Conservation (phyloP, 176 grass and related monocot species). For the Triticum turgidum region DNA sequence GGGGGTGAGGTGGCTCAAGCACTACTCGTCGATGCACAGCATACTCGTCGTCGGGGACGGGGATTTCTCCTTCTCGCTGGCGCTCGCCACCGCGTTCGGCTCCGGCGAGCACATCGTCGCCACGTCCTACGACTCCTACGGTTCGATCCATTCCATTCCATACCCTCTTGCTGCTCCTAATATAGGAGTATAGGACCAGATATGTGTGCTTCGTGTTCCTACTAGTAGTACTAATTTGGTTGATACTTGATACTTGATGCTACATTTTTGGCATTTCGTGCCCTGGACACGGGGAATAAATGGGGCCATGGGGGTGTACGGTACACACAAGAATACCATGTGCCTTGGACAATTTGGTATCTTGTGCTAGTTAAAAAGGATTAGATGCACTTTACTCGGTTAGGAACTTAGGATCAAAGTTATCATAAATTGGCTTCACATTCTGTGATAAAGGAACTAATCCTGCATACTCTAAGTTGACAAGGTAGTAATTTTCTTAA, state of each 20-base stretch:
- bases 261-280: not conserved
- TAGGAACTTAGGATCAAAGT: not conserved
- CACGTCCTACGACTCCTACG: conserved; percentile 50
- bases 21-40: conserved; percentile 40
- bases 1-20: conserved; percentile 40
- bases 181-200: not conserved
- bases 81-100: conserved; percentile 54
- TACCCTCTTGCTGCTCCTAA: not conserved
- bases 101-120: conserved; percentile 57
- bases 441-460: not conserved
- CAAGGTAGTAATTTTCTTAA: not conserved
- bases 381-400: not conserved
- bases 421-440: not conserved
- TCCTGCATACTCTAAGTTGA: not conserved
- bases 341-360: not conserved
- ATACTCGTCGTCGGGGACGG: conserved; percentile 63
- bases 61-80: conserved; percentile 56
- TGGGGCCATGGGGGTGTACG: not conserved
- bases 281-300: not conserved
- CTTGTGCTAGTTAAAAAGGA: not conserved
- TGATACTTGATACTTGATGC: not conserved
- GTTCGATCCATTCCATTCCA: conserved; percentile 2
- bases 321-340: not conserved
- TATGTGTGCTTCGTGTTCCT: not conserved
- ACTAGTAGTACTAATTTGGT: not conserved